phyloP scores from a whole-genome alignment of 129 eudicot genomes.

The Helianthus annuus region DNA sequence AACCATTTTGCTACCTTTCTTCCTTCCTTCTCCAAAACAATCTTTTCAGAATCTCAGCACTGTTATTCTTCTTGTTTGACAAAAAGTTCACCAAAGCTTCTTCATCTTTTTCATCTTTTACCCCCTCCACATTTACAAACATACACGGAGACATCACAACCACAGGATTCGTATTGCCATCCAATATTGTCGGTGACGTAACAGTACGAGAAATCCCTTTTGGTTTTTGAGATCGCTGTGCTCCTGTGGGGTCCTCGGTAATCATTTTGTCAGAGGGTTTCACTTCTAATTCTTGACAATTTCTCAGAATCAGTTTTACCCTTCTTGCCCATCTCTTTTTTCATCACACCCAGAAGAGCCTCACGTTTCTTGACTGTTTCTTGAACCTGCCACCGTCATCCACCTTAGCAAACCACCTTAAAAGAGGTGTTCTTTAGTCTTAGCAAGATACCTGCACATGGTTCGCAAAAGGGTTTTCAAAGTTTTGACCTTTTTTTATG shows the following conservation, averaged over 20 bases:
- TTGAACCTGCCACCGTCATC: slow-evolving; percentile 19
- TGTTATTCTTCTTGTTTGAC: no score
- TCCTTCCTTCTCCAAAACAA: no score
- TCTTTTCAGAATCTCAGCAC: no score
- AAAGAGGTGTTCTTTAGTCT: slow-evolving; percentile 29
- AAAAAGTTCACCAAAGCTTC: no score
- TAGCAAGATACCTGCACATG: slow-evolving; percentile 9
- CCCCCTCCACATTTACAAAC: slow-evolving; percentile 43
- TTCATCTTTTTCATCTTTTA: no score
- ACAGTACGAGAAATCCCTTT: slow-evolving; percentile 40
- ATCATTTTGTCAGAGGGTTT: slow-evolving; percentile 69
- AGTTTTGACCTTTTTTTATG: slow-evolving; percentile 27
- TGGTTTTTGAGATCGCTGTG: slow-evolving; percentile 32
- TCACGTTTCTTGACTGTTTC: slow-evolving; percentile 24
- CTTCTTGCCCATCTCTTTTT: no score
- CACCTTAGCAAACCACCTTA: slow-evolving; percentile 2
- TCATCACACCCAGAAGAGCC: slow-evolving; percentile 1
- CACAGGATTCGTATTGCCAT: slow-evolving; percentile 17
- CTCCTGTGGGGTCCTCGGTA: slow-evolving; percentile 50
- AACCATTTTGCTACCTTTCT: no score
- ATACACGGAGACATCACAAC: slow-evolving; percentile 29
- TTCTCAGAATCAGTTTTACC: no score
- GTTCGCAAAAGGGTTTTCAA: slow-evolving; percentile 37
- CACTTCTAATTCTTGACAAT: no score
- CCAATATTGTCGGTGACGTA: slow-evolving; percentile 29